Conservation (phyloP, 2,329 filamentous ascomycete species). For the Pseudogymnoascus sp. region DNA sequence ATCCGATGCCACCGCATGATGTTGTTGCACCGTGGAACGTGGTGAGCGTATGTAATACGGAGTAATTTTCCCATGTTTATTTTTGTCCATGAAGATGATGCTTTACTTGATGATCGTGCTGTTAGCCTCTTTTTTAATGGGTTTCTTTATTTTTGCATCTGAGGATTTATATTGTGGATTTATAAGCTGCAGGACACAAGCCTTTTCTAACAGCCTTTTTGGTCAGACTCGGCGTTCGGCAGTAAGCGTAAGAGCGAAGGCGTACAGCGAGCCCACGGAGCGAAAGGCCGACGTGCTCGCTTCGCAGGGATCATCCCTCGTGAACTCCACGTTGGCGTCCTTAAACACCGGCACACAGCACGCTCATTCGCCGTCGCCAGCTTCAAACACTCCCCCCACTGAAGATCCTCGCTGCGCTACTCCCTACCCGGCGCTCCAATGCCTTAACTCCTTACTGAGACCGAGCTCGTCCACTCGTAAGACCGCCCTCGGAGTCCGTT, state of each 20-base stretch:
- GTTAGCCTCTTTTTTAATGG: background rate
- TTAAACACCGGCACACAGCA: background rate
- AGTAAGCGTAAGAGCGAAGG: conserved; percentile 2
- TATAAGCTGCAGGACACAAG: background rate
- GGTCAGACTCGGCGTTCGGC: background rate
- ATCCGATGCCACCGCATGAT: background rate
- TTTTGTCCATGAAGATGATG: background rate
- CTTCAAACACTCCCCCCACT: background rate
- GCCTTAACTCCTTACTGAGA: background rate
- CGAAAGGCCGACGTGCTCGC: background rate
- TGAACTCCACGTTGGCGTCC: background rate
- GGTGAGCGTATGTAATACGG: background rate
- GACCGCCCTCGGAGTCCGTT: background rate
- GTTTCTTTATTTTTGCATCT: background rate
- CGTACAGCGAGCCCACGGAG: background rate
- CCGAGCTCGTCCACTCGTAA: background rate
- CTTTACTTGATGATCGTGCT: background rate
- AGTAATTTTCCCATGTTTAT: background rate
- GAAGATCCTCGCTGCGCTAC: background rate
- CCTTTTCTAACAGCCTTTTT: background rate
- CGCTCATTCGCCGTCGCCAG: background rate
- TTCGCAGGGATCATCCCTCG: background rate
- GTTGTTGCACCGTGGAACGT: background rate
- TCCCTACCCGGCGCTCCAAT: background rate
- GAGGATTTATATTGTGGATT: background rate